A percentile compares a stretch with the other conserved stretches of the same genome.
These are phyloP conservation scores for Bjerkandera adusta DNA, from an alignment of 1,284 basidiomycete genomes.

Conservation along the genomic window DNA sequence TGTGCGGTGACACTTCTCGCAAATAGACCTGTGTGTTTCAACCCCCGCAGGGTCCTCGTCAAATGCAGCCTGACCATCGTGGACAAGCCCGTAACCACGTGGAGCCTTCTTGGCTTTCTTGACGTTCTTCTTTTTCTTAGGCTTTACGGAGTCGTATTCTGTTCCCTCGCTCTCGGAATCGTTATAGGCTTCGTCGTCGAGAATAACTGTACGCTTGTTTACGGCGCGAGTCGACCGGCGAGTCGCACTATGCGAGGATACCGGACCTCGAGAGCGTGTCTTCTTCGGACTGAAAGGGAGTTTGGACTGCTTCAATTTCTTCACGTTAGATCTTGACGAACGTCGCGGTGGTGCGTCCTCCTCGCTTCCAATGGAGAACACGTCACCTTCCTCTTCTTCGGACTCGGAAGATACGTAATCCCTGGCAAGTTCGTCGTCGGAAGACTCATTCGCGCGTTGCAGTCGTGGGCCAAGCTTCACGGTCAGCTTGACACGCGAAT, in stretches of 20 bases:
- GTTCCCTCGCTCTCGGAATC: conserved; percentile 26
- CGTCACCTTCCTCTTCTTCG: conserved; percentile 21
- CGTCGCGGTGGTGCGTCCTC: conserved; percentile 8
- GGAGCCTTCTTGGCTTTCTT: conserved; percentile 37
- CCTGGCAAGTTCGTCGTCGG: conserved; percentile 11
- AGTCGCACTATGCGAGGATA: conserved; percentile 4
- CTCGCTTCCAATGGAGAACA: conserved; percentile 18
- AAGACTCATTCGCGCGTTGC: conserved; percentile 5
- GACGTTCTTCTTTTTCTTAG: conserved; percentile 30
- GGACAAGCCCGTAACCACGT: conserved; percentile 64
- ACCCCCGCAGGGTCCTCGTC: conserved; percentile 57
- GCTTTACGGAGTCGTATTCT: conserved; percentile 11
- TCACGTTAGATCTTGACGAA: conserved; percentile 16
- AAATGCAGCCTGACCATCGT: conserved; percentile 54
- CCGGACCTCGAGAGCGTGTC: conserved; percentile 37
- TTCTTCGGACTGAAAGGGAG: conserved; percentile 67
- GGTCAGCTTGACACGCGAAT: conserved; percentile 46
- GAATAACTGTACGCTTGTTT: conserved; percentile 24
- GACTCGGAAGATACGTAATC: conserved; percentile 13
- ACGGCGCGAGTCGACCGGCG: conserved; percentile 26
- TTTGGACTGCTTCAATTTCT: conserved; percentile 19
- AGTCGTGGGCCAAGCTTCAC: conserved; percentile 25
- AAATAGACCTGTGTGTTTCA: conserved; percentile 56
- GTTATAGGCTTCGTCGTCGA: conserved; percentile 31
- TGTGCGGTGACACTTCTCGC: conserved; percentile 65